Conservation (phyloP, 768 basidiomycete genomes). For the Naganishia onofrii region DNA sequence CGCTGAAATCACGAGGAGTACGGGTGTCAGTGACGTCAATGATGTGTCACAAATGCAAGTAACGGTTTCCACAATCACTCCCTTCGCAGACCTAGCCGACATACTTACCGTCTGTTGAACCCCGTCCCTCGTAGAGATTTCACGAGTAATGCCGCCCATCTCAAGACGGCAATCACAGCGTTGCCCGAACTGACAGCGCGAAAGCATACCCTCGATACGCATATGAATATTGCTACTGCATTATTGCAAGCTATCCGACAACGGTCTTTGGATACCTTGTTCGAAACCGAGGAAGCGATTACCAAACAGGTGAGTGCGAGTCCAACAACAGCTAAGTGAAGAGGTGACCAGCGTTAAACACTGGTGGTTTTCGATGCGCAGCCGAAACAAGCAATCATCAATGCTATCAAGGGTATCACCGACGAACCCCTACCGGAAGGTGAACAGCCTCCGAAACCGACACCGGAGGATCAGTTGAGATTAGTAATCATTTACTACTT, state of each 20-base stretch:
- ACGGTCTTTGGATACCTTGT: slow-evolving; percentile 91
- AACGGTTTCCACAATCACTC: neutral
- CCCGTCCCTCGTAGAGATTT: slow-evolving; percentile 65
- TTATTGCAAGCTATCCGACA: slow-evolving; percentile 92
- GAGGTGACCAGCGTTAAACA: too few relatives aligned
- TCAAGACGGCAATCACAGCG: slow-evolving; percentile 96
- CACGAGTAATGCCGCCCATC: slow-evolving; percentile 83
- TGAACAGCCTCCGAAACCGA: slow-evolving; percentile 64
- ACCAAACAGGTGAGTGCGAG: slow-evolving; percentile 66
- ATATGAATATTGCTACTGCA: slow-evolving; percentile 98
- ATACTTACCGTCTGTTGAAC: too few relatives aligned
- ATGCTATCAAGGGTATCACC: slow-evolving; percentile 67
- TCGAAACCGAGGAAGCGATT: slow-evolving; percentile 89
- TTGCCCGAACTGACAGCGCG: slow-evolving; percentile 93
- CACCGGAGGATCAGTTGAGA: slow-evolving; percentile 80
- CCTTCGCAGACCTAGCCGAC: neutral
- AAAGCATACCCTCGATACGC: slow-evolving; percentile 93
- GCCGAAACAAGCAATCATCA: slow-evolving; percentile 68
- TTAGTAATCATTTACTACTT: slow-evolving; percentile 94
- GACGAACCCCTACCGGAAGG: slow-evolving; percentile 52
- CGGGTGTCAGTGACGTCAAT: slow-evolving; percentile 91
- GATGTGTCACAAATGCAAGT: slow-evolving; percentile 89
- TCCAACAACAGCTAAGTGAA: too few relatives aligned
- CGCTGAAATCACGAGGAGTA: slow-evolving; percentile 91
- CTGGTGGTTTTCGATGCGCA: neutral